Base-by-base conservation (phyloP, 176 grass and related monocot genomes). In the Urochloa ruziziensis region DNA sequence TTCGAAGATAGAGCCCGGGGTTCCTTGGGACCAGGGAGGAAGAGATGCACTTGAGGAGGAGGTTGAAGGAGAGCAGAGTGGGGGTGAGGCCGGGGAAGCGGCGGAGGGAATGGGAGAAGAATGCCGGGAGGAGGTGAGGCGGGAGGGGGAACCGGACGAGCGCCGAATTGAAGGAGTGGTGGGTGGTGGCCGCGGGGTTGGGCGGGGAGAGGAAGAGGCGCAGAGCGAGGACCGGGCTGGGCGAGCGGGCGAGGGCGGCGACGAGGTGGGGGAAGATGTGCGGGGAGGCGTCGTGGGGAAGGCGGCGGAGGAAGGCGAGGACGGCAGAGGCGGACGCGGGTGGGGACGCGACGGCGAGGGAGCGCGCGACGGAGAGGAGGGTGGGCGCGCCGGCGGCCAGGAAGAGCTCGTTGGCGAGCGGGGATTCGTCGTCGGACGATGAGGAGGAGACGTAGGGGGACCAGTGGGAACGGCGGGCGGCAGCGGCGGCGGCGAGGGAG, bases 11-110 rank as follows among this genome's bases (percentile, higher is more conserved):
- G 27, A 83, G 69, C 3, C 49, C 35, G 52, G 53, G 78, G 36
- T 80, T 76, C 29, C 54, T 80, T 6, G 69, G 69, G 6, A 34
- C 76, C n/a, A 84, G 70, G 58, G 77, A 73, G 18, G 52, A 77
- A 57, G 54, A 88, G 73, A 98, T 75, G 51, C 90, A 92, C 72
- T 82, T 88, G 65, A 93, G 88, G 46, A 98, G 89, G 82, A 98
- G 96, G 74, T 95, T 95, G 87, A 91, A 95, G 65, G 90, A 88
- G 35, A 85, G 82, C n/a, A 92, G 84, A 17, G 83, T 88, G 64
- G 91, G 89, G 15, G 64, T 32, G 70, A 93, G 77, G 70, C 75
- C 15, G 34, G 86, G 67, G 64, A 86, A 90, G 29, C 79, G 81
- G 29, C 83, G 74, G 87, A 90, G 86, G 47, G 80, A 81, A 76